A percentile compares a stretch with the other conserved stretches of the same genome.
phyloP scores from a whole-genome alignment of 257 asterid species.

The Plectranthus barbatus region DNA sequence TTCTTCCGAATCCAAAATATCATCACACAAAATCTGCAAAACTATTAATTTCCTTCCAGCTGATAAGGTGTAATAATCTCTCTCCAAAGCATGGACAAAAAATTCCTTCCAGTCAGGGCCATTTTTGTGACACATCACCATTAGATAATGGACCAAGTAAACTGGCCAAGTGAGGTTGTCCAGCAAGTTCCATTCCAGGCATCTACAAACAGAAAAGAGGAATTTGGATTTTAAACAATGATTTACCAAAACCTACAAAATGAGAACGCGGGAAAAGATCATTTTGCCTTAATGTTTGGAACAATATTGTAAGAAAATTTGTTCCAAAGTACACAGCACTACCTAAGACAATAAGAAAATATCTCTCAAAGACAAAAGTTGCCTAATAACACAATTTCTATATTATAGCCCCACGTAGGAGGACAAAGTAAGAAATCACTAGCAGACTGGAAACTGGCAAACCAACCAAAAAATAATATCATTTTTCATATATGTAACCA shows the following conservation, averaged over 20 bases:
- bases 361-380: background rate
- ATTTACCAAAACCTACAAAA: constrained; percentile 9
- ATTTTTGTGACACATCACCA: constrained; percentile 45
- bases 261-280: background rate
- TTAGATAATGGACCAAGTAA: constrained; percentile 60
- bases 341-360: background rate
- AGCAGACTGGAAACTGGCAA: background rate
- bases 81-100: constrained; percentile 56
- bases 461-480: constrained; percentile 1
- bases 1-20: constrained; percentile 68
- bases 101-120: constrained; percentile 64
- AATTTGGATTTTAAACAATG: background rate
- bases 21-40: constrained; percentile 81
- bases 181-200: constrained; percentile 81
- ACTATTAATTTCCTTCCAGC: constrained; percentile 56
- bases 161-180: constrained; percentile 84
- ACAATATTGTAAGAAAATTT: background rate
- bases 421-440: background rate
- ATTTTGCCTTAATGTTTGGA: background rate
- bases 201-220: constrained; percentile 33
- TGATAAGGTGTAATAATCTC: constrained; percentile 63
- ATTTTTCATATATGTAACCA: background rate
- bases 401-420: background rate
- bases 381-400: background rate
- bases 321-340: background rate